Evolutionary conservation across 345 rosid species (phyloP).

Genomic region (Melaleuca quinquenervia): DNA sequence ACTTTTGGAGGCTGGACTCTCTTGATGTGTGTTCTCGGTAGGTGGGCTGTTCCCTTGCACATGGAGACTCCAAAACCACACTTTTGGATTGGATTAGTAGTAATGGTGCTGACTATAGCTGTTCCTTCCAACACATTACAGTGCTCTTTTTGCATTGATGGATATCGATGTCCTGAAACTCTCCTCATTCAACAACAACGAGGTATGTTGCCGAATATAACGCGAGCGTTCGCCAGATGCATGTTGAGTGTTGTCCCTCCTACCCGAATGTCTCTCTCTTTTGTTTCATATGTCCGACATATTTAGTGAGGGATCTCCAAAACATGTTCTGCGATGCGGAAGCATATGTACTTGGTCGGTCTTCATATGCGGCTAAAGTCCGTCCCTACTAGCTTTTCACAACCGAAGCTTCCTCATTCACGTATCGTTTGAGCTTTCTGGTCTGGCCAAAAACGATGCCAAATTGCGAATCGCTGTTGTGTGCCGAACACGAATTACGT

Average conservation of each 20-base stretch:
- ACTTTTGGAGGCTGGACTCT: neutral
- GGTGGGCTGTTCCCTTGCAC: neutral
- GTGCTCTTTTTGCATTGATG: neutral
- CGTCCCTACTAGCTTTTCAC: neutral
- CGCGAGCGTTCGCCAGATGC: neutral
- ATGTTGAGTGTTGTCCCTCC: neutral
- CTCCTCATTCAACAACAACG: neutral
- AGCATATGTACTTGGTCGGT: constrained; percentile 32
- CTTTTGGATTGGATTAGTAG: neutral
- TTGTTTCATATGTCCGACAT: neutral
- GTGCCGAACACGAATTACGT: neutral
- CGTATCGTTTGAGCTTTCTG: neutral
- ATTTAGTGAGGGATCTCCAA: no score
- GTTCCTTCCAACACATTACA: neutral
- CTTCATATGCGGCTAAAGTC: neutral
- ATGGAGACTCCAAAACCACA: neutral
- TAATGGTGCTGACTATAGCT: neutral
- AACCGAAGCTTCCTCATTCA: neutral
- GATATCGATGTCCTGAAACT: neutral
- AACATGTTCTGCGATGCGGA: no score
- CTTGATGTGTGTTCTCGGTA: neutral
- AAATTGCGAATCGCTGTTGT: neutral
- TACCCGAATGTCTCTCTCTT: neutral
- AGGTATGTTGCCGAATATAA: neutral
- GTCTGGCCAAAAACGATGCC: neutral